A percentile compares a stretch with the other conserved stretches of the same genome.
These are phyloP conservation scores for Acanthamoeba lenticulata DNA, from an alignment of 208 protist species.

Conservation along the genomic window DNA sequence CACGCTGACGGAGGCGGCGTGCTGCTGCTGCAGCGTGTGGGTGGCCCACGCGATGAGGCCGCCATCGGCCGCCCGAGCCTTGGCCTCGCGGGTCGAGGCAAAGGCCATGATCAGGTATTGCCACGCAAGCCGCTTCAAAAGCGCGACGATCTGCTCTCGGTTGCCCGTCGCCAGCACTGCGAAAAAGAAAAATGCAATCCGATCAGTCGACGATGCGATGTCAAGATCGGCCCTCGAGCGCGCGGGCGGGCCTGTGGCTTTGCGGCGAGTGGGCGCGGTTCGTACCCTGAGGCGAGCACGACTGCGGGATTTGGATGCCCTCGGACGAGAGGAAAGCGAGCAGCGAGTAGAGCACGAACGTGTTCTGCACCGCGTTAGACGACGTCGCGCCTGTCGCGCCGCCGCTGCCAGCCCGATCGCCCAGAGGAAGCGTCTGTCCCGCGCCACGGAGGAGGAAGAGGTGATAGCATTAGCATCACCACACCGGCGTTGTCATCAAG, in stretches of 20 bases:
- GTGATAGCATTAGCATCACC: background rate
- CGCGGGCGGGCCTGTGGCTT: no score
- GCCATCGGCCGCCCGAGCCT: background rate
- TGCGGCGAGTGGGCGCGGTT: no score
- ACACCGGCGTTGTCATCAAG: no score
- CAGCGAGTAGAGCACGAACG: background rate
- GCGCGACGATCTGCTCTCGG: background rate
- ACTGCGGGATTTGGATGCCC: slow-evolving; percentile 27
- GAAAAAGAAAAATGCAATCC: background rate
- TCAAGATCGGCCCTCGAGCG: background rate
- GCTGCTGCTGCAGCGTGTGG: background rate
- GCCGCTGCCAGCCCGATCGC: background rate
- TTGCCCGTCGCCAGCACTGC: slow-evolving; percentile 1
- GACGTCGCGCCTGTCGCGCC: background rate
- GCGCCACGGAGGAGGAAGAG: background rate
- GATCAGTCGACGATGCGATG: background rate
- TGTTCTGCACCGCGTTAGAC: slow-evolving; percentile 3
- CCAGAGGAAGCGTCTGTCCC: background rate
- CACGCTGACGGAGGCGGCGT: background rate
- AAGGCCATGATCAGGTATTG: slow-evolving; percentile 41
- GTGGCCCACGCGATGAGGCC: background rate
- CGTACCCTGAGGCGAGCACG: slow-evolving; percentile 32
- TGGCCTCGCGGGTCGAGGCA: background rate
- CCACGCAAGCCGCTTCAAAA: slow-evolving; percentile 11
- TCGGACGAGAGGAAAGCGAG: slow-evolving; percentile 27